A percentile compares a stretch with the other conserved stretches of the same genome.
Evolutionary conservation across 352 stramenopile species (phyloP).

Genomic region (Lagenidium sp.): DNA sequence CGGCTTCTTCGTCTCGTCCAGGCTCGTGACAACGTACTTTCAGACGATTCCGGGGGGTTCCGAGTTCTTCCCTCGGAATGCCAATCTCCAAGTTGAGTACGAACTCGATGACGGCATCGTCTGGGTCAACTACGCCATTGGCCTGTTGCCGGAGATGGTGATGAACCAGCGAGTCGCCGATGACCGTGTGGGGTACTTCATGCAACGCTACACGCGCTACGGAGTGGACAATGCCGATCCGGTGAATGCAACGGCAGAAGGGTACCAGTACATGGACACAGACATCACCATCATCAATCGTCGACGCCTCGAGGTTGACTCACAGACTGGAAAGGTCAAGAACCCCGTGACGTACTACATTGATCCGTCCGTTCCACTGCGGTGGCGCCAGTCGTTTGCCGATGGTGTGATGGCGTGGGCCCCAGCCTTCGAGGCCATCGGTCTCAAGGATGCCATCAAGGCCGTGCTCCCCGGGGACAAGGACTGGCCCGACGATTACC

Average conservation of each 20-base stretch:
- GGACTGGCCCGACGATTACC: conserved; percentile 75
- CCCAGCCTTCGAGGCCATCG: conserved; percentile 65
- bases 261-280: conserved; percentile 40
- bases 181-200: conserved; percentile 79
- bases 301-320: conserved; percentile 41
- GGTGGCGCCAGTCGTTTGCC: conserved; percentile 55
- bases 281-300: conserved; percentile 64
- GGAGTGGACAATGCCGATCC: conserved; percentile 26
- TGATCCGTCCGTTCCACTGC: conserved; percentile 63
- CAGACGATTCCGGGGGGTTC: conserved; percentile 12
- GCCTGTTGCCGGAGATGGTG: conserved; percentile 45
- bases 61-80: conserved; percentile 50
- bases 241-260: conserved; percentile 19
- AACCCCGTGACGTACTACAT: conserved; percentile 75
- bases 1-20: conserved; percentile 67
- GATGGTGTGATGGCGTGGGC: conserved; percentile 67
- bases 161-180: conserved; percentile 53
- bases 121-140: conserved; percentile 62
- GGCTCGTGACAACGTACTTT: conserved; percentile 32
- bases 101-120: conserved; percentile 41
- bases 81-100: conserved; percentile 71
- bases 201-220: conserved; percentile 46
- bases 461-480: conserved; percentile 51
- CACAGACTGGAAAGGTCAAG: conserved; percentile 21
- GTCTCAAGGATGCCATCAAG: conserved; percentile 60